A percentile compares a stretch with the other conserved stretches of the same genome.
These are phyloP conservation scores for Candida maltosa DNA, from an alignment of 805 yeast species.

Conservation along the genomic window DNA sequence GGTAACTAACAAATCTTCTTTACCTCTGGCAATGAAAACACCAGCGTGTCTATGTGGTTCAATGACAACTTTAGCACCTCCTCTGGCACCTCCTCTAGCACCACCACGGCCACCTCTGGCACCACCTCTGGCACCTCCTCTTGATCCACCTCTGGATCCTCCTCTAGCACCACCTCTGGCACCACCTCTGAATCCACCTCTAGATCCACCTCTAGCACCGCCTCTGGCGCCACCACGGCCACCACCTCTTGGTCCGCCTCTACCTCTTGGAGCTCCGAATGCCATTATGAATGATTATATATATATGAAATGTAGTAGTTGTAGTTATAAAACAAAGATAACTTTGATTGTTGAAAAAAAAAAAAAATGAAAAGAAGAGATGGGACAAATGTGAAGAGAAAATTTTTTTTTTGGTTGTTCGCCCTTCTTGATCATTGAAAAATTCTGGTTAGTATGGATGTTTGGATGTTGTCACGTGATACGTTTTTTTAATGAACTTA, in stretches of 20 bases:
- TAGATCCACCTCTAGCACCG: slow-evolving; percentile 47
- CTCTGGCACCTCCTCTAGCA: slow-evolving; percentile 77
- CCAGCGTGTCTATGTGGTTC: slow-evolving; percentile 99
- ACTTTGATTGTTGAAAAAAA: neutral
- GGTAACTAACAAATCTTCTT: slow-evolving; percentile 96
- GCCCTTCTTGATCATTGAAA: too few species aligned
- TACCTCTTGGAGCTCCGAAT: slow-evolving; percentile 66
- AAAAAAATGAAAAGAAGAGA: neutral
- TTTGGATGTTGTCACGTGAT: too few species aligned
- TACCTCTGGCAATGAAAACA: slow-evolving; percentile 99
- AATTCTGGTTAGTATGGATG: too few species aligned
- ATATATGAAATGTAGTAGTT: slow-evolving; percentile 1
- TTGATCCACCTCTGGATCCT: slow-evolving; percentile 41
- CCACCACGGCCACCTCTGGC: slow-evolving; percentile 65
- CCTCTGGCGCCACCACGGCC: slow-evolving; percentile 40
- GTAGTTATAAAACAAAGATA: slow-evolving; percentile 2
- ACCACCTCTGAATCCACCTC: slow-evolving; percentile 59
- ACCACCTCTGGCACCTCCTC: slow-evolving; percentile 46
- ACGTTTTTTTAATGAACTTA: too few species aligned
- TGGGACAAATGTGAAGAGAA: too few species aligned
- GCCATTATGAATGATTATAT: slow-evolving; percentile 51
- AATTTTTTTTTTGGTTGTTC: slow-evolving; percentile 1
- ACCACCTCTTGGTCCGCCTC: slow-evolving; percentile 40
- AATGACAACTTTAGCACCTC: slow-evolving; percentile 94
- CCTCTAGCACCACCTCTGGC: slow-evolving; percentile 50